Percentiles rank a stretch among this genome's conserved stretches.
These are phyloP conservation scores for Limonium bicolor DNA, from an alignment of 148 eudicot species.

Conservation along the genomic window DNA sequence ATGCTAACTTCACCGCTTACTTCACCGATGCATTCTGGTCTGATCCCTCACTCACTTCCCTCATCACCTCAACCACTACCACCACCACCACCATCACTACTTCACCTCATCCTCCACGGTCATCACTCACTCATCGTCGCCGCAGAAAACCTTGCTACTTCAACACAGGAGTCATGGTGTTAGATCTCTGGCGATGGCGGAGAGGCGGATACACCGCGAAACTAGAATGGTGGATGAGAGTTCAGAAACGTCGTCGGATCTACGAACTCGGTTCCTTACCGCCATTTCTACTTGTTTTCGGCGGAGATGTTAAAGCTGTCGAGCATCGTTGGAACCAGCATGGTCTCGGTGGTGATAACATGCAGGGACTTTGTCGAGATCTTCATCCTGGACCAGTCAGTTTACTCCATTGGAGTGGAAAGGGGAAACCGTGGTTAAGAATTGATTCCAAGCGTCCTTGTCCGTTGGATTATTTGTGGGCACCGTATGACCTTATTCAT, in stretches of 20 bases:
- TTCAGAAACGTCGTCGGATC: conserved; percentile 37
- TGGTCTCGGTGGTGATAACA: conserved; percentile 44
- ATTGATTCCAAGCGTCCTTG: conserved; percentile 19
- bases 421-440: conserved; percentile 23
- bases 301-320: conserved; percentile 21
- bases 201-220: conserved; percentile 11
- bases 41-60: neutral
- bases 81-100: too few species aligned
- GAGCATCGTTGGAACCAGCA: conserved; percentile 26
- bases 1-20: conserved; percentile 50
- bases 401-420: conserved; percentile 26
- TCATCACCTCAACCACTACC: too few species aligned
- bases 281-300: conserved; percentile 39
- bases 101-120: too few species aligned
- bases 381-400: conserved; percentile 24
- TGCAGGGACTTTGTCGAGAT: conserved; percentile 25
- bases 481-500: conserved; percentile 25
- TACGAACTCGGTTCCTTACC: conserved; percentile 37
- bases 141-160: conserved; percentile 52
- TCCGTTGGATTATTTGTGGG: conserved; percentile 23
- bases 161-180: conserved; percentile 47
- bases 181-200: conserved; percentile 17
- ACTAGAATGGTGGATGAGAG: conserved; percentile 24
- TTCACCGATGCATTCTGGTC: conserved; percentile 30
- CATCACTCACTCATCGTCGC: conserved; percentile 9